These are phyloP conservation scores for Vigna angularis DNA, from an alignment of 306 rosid genomes.

Conservation along the genomic window DNA sequence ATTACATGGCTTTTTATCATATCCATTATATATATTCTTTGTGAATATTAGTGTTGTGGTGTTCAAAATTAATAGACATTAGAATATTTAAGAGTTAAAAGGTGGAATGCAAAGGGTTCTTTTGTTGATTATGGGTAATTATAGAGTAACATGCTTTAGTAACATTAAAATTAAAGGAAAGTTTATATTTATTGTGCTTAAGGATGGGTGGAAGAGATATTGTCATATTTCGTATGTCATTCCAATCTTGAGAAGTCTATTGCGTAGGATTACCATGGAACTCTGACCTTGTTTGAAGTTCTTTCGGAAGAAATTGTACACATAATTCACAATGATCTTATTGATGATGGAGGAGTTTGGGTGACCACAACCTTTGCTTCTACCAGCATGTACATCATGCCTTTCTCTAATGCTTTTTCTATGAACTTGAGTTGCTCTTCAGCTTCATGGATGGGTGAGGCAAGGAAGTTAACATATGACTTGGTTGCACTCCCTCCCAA, in stretches of 20 bases:
- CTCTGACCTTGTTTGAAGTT: slow-evolving; percentile 72
- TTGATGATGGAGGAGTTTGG: slow-evolving; percentile 68
- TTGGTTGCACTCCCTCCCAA: neutral
- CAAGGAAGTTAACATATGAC: slow-evolving; percentile 35
- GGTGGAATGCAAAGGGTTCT: too few relatives aligned
- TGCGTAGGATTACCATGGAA: slow-evolving; percentile 54
- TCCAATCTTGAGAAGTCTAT: slow-evolving; percentile 73
- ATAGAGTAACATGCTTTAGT: too few relatives aligned
- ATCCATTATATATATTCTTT: too few relatives aligned
- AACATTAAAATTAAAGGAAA: too few relatives aligned
- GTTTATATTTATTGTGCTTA: neutral
- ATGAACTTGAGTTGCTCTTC: slow-evolving; percentile 65
- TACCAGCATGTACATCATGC: slow-evolving; percentile 75
- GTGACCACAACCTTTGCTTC: slow-evolving; percentile 72
- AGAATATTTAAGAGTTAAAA: too few relatives aligned
- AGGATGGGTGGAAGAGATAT: neutral
- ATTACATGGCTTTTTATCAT: too few relatives aligned
- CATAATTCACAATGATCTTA: slow-evolving; percentile 68
- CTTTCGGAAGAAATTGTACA: slow-evolving; percentile 68
- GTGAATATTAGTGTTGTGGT: too few relatives aligned
- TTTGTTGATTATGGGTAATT: too few relatives aligned
- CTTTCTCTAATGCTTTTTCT: slow-evolving; percentile 62
- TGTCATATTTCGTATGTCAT: slow-evolving; percentile 56
- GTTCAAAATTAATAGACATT: too few relatives aligned
- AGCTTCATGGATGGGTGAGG: slow-evolving; percentile 45